phyloP scores from a whole-genome alignment of 768 basidiomycete species.

The Panaeolus papilionaceus region DNA sequence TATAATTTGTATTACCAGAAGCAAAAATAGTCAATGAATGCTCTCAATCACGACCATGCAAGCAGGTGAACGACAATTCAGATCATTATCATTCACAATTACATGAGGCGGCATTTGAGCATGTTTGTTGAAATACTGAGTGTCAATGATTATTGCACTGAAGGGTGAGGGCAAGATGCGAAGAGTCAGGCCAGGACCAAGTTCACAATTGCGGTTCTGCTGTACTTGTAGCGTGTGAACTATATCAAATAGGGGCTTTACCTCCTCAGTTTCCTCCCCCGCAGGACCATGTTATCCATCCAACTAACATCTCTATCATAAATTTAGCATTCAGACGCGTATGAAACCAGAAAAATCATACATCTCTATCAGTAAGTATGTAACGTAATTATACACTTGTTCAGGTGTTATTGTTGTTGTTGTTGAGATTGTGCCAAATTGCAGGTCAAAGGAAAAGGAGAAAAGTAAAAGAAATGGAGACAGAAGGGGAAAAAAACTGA shows the following conservation, averaged over 20 bases:
- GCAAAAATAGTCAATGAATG: too few relatives aligned
- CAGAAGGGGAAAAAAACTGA: neutral
- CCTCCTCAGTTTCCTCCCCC: neutral
- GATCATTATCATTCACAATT: too few relatives aligned
- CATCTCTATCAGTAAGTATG: conserved; percentile 12
- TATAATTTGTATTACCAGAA: neutral
- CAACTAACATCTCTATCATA: neutral
- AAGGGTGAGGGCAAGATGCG: too few relatives aligned
- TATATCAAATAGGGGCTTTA: neutral
- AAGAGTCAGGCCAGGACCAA: too few relatives aligned
- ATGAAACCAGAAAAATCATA: conserved; percentile 7
- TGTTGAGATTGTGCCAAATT: neutral
- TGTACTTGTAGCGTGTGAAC: neutral
- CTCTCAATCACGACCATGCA: too few relatives aligned
- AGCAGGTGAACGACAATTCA: too few relatives aligned
- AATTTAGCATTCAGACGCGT: neutral
- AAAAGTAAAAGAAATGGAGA: neutral
- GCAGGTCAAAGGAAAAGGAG: neutral
- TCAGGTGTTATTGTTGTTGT: conserved; percentile 1
- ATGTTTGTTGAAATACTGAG: too few relatives aligned
- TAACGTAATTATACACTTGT: conserved; percentile 12
- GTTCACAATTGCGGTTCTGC: too few relatives aligned
- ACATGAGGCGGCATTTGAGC: too few relatives aligned
- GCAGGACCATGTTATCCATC: neutral
- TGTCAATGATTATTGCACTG: too few relatives aligned